Evolutionary conservation across 768 basidiomycete genomes (phyloP).

Genomic region (Dendrothele bispora): DNA sequence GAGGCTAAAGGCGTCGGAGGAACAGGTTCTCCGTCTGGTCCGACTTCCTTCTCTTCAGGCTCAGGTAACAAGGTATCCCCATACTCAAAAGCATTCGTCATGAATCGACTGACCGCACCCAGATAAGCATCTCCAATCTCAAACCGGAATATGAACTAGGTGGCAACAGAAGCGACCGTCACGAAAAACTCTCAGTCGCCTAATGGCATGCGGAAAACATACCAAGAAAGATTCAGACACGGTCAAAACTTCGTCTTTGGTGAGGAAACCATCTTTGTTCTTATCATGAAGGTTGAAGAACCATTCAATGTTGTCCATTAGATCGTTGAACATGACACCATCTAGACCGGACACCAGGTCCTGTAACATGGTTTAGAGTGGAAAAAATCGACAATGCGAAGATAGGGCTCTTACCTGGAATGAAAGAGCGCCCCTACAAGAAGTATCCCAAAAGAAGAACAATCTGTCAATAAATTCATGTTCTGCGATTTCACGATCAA

Average conservation of each 20-base stretch:
- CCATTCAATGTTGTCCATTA: slow-evolving; percentile 99
- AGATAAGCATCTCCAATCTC: slow-evolving; percentile 96
- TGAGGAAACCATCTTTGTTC: slow-evolving; percentile 92
- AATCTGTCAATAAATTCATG: slow-evolving; percentile 93
- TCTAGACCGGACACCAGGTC: slow-evolving; percentile 89
- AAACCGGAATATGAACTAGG: slow-evolving; percentile 95
- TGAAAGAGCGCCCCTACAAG: slow-evolving; percentile 79
- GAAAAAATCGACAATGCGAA: background rate
- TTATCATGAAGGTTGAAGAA: slow-evolving; percentile 96
- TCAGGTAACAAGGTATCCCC: slow-evolving; percentile 87
- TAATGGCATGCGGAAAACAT: slow-evolving; percentile 22
- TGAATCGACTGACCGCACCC: slow-evolving; percentile 94
- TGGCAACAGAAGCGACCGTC: background rate
- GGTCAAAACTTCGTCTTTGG: slow-evolving; percentile 95
- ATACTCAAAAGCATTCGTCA: slow-evolving; percentile 98
- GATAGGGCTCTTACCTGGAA: slow-evolving; percentile 64
- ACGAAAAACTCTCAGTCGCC: background rate
- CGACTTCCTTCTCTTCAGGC: slow-evolving; percentile 35
- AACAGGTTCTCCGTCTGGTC: slow-evolving; percentile 34
- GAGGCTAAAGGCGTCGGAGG: slow-evolving; percentile 49
- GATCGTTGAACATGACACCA: slow-evolving; percentile 90
- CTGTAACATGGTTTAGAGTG: slow-evolving; percentile 35
- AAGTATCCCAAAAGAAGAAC: slow-evolving; percentile 93
- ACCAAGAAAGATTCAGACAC: slow-evolving; percentile 93
- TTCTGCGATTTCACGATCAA: slow-evolving; percentile 89